Percentiles rank a stretch among this genome's conserved stretches.
phyloP scores from a whole-genome alignment of 441 rosid species.

The Corymbia citriodora region DNA sequence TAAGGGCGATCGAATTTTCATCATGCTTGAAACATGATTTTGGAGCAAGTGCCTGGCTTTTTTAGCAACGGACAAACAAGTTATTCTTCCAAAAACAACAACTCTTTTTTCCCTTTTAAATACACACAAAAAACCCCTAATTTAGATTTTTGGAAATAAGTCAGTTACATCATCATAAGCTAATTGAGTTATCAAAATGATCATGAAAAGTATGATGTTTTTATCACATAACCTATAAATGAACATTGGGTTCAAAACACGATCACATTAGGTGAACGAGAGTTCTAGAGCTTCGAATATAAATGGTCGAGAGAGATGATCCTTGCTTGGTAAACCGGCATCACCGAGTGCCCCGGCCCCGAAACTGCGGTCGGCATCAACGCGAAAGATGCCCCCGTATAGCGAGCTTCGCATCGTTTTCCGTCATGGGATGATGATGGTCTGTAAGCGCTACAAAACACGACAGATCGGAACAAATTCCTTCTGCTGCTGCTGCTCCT shows the following conservation, averaged over 20 bases:
- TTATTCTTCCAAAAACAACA: not conserved
- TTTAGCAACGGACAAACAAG: not conserved
- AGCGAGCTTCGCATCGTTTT: not conserved
- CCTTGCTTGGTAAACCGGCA: no score
- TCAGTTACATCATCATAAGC: no score
- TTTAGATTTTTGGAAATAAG: not conserved
- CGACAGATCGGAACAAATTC: not conserved
- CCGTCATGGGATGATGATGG: not conserved
- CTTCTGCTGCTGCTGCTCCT: not conserved
- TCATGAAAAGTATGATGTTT: not conserved
- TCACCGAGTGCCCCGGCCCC: not conserved
- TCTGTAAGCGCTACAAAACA: not conserved
- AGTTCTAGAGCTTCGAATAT: not conserved
- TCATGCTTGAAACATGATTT: accelerated
- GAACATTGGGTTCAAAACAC: not conserved
- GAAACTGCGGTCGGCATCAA: not conserved
- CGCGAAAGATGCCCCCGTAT: not conserved
- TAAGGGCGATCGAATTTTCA: not conserved
- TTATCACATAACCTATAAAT: not conserved
- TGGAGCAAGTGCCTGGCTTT: not conserved
- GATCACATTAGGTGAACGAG: not conserved
- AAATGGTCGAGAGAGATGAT: not conserved
- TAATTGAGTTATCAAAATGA: no score
- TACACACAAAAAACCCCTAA: no score
- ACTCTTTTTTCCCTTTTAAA: no score